phyloP scores from a whole-genome alignment of 2,329 filamentous ascomycete genomes.

The Sporothrix pseudoabietina region DNA sequence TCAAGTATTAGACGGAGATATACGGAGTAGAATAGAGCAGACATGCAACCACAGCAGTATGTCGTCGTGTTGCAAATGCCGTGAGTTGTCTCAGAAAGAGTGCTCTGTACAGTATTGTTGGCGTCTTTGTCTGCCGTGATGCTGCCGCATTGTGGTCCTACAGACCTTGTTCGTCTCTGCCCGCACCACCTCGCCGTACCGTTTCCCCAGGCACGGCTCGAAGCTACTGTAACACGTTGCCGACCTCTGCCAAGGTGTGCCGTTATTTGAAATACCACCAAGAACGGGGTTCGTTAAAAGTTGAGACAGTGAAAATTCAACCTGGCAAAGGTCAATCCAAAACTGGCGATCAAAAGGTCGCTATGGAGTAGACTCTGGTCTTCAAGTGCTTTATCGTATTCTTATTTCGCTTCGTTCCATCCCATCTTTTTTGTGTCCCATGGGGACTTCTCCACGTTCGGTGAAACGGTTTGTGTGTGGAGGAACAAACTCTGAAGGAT shows the following conservation, averaged over 20 bases:
- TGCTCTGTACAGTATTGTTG: neutral
- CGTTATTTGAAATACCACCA: too few relatives aligned
- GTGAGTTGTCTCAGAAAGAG: neutral
- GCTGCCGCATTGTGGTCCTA: neutral
- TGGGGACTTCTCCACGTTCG: neutral
- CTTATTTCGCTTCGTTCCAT: neutral
- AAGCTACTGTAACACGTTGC: neutral
- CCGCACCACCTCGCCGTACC: neutral
- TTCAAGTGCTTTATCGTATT: neutral
- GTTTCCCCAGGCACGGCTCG: neutral
- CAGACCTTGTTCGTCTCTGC: neutral
- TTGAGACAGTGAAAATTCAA: too few relatives aligned
- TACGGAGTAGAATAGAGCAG: neutral
- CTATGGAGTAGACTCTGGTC: too few relatives aligned
- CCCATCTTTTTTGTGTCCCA: neutral
- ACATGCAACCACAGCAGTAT: neutral
- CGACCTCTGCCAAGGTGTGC: neutral
- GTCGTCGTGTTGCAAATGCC: neutral
- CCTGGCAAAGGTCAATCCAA: neutral
- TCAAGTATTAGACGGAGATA: slow-evolving; percentile 28
- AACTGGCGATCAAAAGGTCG: neutral
- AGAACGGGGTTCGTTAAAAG: too few relatives aligned
- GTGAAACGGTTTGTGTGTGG: neutral
- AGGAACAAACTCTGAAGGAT: neutral
- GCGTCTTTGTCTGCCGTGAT: neutral